A percentile compares a stretch with the other conserved stretches of the same genome.
These are phyloP conservation scores for Immersiella caudata DNA, from an alignment of 495 filamentous ascomycete species.

Conservation along the genomic window DNA sequence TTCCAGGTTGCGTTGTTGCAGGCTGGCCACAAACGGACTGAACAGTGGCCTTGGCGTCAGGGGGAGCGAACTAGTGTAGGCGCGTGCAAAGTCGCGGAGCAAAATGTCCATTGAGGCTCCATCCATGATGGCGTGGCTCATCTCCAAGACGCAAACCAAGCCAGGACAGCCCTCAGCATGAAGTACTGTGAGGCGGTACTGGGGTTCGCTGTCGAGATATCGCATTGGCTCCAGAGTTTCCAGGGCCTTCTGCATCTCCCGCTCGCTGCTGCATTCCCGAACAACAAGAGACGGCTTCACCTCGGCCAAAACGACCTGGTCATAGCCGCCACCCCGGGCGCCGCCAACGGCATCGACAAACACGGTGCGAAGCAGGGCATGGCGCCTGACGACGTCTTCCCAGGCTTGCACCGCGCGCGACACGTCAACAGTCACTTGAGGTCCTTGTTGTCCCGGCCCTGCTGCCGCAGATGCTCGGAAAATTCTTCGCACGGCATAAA, in stretches of 20 bases:
- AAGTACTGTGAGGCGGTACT: conserved; percentile 53
- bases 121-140: conserved; percentile 67
- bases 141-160: conserved; percentile 55
- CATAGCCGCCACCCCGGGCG: conserved; percentile 19
- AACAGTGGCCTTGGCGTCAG: conserved; percentile 34
- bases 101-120: conserved; percentile 58
- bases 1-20: conserved; percentile 58
- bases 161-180: conserved; percentile 32
- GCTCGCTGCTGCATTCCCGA: conserved; percentile 47
- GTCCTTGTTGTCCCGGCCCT: not conserved
- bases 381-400: conserved; percentile 56
- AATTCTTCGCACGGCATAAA: conserved; percentile 31
- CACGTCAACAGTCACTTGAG: not conserved
- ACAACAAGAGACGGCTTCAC: conserved; percentile 41
- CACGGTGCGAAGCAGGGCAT: conserved; percentile 45
- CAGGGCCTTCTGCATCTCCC: conserved; percentile 41
- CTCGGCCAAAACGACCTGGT: conserved; percentile 32
- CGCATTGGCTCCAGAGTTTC: conserved; percentile 42
- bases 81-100: conserved; percentile 20
- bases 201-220: conserved; percentile 45
- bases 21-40: conserved; percentile 49
- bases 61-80: conserved; percentile 17
- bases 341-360: conserved; percentile 39
- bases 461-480: conserved; percentile 5
- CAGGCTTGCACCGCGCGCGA: conserved; percentile 44